These are phyloP conservation scores for Colletotrichum simmondsii DNA, from an alignment of 2,329 filamentous ascomycete species.

Conservation along the genomic window DNA sequence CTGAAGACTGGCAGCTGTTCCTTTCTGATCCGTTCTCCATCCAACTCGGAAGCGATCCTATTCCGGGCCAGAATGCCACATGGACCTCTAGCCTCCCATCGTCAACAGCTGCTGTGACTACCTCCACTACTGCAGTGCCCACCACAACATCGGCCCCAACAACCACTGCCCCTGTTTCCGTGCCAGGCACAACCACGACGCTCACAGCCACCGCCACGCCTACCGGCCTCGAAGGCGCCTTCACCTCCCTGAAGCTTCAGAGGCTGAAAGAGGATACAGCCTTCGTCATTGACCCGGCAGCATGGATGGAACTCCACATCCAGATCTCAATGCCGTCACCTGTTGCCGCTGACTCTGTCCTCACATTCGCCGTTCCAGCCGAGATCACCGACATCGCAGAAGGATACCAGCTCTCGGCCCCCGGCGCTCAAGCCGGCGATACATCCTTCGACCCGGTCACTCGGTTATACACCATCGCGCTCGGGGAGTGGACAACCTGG, in stretches of 20 bases:
- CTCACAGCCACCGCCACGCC: constrained; percentile 23
- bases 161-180: constrained; percentile 11
- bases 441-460: constrained; percentile 13
- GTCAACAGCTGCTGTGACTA: constrained; percentile 3
- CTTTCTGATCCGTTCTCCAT: constrained; percentile 44
- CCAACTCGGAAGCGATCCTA: constrained; percentile 32
- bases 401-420: not conserved
- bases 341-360: constrained; percentile 5
- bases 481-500: constrained; percentile 28
- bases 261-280: constrained; percentile 6
- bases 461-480: constrained; percentile 11
- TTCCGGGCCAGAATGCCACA: constrained; percentile 8
- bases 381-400: constrained; percentile 24
- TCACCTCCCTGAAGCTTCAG: constrained; percentile 25
- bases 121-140: not conserved
- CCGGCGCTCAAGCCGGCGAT: not conserved
- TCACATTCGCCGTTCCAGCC: constrained; percentile 22
- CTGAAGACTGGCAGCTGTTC: constrained; percentile 57
- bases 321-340: constrained; percentile 19
- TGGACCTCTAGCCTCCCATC: not conserved
- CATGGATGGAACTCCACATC: constrained; percentile 32
- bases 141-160: not conserved
- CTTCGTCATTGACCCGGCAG: constrained; percentile 8
- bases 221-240: constrained; percentile 23
- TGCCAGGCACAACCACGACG: constrained; percentile 29